These are phyloP conservation scores for Veloboletus limbatus DNA, from an alignment of 1,284 basidiomycete species.

Conservation along the genomic window DNA sequence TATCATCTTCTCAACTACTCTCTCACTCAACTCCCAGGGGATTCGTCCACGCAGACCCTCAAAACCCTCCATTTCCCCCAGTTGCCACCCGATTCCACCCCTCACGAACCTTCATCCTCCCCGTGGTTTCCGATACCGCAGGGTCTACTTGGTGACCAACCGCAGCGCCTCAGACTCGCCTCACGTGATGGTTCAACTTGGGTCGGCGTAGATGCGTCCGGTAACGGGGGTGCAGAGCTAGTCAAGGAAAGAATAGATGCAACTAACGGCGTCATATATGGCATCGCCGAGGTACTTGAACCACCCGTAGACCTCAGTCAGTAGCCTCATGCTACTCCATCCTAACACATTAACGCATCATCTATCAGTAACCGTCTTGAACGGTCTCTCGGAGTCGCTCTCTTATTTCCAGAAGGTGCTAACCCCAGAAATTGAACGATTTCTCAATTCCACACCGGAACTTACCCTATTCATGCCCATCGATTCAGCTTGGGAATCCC, in stretches of 20 bases:
- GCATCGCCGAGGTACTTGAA: conserved; percentile 73
- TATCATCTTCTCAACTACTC: conserved; percentile 94
- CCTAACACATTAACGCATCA: conserved; percentile 1
- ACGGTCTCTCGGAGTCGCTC: conserved; percentile 54
- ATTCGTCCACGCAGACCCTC: conserved; percentile 42
- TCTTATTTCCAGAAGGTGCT: conserved; percentile 71
- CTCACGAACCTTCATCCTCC: conserved; percentile 65
- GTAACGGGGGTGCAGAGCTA: conserved; percentile 63
- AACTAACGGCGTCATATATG: conserved; percentile 77
- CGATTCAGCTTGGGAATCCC: conserved; percentile 71
- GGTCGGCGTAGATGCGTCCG: conserved; percentile 73
- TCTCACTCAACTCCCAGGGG: conserved; percentile 48
- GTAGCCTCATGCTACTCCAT: conserved; percentile 23
- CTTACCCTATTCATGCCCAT: conserved; percentile 90
- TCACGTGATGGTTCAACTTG: conserved; percentile 48
- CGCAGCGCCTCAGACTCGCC: conserved; percentile 77
- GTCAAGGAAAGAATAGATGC: conserved; percentile 56
- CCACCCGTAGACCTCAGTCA: conserved; percentile 76
- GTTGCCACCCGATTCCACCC: conserved; percentile 50
- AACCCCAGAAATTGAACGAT: conserved; percentile 51
- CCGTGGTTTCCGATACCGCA: conserved; percentile 85
- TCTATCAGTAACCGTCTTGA: conserved; percentile 41
- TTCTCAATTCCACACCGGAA: conserved; percentile 63
- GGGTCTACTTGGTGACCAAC: conserved; percentile 77
- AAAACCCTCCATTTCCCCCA: conserved; percentile 73